These are phyloP conservation scores for Prototheca wickerhamii DNA, from an alignment of 163 green algal genomes.

Conservation along the genomic window DNA sequence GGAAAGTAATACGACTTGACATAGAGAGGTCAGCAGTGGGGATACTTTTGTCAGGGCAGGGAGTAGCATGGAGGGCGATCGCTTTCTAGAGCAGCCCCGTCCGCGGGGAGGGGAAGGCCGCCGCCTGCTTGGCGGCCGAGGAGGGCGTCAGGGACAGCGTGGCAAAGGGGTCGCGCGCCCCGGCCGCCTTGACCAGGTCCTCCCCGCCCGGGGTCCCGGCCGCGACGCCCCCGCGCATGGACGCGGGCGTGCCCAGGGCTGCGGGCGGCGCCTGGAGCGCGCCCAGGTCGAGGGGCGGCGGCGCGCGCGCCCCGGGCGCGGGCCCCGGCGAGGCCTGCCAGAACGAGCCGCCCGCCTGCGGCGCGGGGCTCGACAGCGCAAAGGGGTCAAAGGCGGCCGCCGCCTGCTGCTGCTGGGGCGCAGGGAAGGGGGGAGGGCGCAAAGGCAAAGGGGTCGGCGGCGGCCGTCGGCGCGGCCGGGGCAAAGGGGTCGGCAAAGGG, in stretches of 20 bases:
- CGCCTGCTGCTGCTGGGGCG: background rate
- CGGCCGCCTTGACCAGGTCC: constrained; percentile 15
- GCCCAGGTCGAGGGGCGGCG: background rate
- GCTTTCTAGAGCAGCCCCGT: background rate
- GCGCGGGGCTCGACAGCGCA: background rate
- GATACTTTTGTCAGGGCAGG: background rate
- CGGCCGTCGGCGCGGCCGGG: background rate
- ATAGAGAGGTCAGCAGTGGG: background rate
- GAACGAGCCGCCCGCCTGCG: background rate
- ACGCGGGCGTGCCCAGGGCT: background rate
- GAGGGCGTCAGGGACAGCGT: constrained; percentile 4
- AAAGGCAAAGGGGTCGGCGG: background rate
- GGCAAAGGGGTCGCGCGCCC: constrained; percentile 21
- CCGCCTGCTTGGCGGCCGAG: too few species aligned
- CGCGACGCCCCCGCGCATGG: background rate
- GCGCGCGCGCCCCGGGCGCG: too few species aligned
- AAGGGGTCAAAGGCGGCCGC: background rate
- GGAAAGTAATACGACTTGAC: too few species aligned
- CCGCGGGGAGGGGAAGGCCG: background rate
- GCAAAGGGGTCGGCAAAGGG: background rate
- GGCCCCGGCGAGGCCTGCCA: background rate
- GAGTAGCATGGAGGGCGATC: background rate
- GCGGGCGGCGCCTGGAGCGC: too few species aligned
- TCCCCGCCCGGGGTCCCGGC: background rate
- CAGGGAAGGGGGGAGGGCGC: too few species aligned